phyloP scores from a whole-genome alignment of 106 monocot species.

The Acorus gramineus region DNA sequence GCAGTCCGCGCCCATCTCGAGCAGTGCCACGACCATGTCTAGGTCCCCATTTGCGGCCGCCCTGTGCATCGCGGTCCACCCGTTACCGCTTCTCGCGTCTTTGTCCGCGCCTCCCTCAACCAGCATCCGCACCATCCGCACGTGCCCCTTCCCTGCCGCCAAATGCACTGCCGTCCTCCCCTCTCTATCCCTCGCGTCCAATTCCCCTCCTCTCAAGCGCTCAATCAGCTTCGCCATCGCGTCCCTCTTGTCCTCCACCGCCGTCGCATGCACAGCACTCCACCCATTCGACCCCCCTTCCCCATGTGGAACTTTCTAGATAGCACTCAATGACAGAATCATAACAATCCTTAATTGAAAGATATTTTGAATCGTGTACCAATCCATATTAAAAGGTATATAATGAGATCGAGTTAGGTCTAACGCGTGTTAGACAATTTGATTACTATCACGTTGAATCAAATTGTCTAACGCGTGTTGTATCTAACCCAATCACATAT shows the following conservation, averaged over 20 bases:
- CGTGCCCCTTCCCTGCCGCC: conserved; percentile 37
- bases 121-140: conserved; percentile 20
- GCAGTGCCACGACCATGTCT: conserved; percentile 43
- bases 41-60: conserved; percentile 48
- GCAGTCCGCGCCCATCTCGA: conserved; percentile 52
- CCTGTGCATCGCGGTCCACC: conserved; percentile 35
- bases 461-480: too few species aligned
- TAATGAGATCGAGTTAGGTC: too few species aligned
- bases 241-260: conserved; percentile 18
- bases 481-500: too few species aligned
- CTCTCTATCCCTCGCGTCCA: conserved; percentile 32
- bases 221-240: neutral
- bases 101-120: conserved; percentile 30
- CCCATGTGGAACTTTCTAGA: neutral
- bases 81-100: conserved; percentile 34
- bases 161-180: conserved; percentile 33
- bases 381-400: too few species aligned
- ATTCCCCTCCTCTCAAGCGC: neutral
- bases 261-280: conserved; percentile 24
- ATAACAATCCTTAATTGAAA: too few species aligned
- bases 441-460: too few species aligned
- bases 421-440: too few species aligned
- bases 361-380: too few species aligned
- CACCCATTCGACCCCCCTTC: conserved; percentile 11
- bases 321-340: neutral